These are phyloP conservation scores for Skeletonema marinoi DNA, from an alignment of 108 stramenopile genomes.

Conservation along the genomic window DNA sequence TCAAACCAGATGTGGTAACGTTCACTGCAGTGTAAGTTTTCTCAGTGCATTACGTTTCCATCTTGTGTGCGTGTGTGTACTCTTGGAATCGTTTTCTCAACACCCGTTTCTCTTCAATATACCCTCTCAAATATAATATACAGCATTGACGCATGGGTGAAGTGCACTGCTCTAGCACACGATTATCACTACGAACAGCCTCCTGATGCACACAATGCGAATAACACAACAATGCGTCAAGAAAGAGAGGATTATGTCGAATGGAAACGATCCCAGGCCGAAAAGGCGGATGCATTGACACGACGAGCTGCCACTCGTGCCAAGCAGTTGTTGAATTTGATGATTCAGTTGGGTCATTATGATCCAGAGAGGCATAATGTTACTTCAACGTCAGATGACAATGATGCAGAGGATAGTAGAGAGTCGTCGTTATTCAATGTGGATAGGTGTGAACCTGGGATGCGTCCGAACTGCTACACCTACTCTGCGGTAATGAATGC, in stretches of 20 bases:
- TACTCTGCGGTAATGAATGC: constrained; percentile 61
- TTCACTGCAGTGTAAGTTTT: constrained; percentile 53
- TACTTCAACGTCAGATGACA: not conserved
- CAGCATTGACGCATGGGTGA: constrained; percentile 53
- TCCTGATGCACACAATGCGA: not conserved
- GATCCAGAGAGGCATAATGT: constrained; percentile 8
- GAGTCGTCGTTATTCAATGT: not conserved
- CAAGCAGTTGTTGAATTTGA: constrained; percentile 42
- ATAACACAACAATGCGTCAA: not conserved
- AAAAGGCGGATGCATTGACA: constrained; percentile 42
- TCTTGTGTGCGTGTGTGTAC: not conserved
- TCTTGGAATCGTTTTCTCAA: not conserved
- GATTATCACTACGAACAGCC: constrained; percentile 39
- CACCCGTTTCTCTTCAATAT: not conserved
- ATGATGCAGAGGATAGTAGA: not conserved
- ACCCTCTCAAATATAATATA: not conserved
- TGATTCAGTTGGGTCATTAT: constrained; percentile 48
- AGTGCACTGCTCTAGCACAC: constrained; percentile 51
- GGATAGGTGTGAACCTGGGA: constrained; percentile 32
- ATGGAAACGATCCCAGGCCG: constrained; percentile 36
- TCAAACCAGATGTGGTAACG: constrained; percentile 72
- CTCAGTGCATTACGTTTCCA: not conserved
- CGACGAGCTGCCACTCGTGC: constrained; percentile 38
- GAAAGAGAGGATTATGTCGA: constrained; percentile 18
- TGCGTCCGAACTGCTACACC: constrained; percentile 54